phyloP scores from a whole-genome alignment of 2,329 filamentous ascomycete species.

The Aureobasidium subglaciale region DNA sequence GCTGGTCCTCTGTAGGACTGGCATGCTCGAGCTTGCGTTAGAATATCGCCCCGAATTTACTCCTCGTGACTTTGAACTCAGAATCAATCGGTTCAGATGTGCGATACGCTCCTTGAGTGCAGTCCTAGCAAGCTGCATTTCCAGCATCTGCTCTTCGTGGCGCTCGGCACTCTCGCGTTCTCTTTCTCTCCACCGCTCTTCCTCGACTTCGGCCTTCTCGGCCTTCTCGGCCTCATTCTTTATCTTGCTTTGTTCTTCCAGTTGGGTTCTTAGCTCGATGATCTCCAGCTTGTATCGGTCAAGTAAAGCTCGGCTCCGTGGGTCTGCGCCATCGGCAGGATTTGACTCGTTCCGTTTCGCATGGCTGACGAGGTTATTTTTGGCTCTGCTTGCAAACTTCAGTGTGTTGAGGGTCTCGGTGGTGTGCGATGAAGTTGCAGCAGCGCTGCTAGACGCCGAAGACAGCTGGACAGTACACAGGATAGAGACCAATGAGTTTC shows the following conservation, averaged over 20 bases:
- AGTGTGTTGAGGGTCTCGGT: slow-evolving; percentile 90
- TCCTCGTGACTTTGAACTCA: slow-evolving; percentile 91
- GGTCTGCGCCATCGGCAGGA: slow-evolving; percentile 67
- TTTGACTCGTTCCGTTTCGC: slow-evolving; percentile 90
- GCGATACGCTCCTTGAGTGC: slow-evolving; percentile 96
- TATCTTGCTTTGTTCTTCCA: slow-evolving; percentile 72
- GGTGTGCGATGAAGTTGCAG: slow-evolving; percentile 66
- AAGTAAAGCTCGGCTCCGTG: slow-evolving; percentile 75
- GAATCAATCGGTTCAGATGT: slow-evolving; percentile 87
- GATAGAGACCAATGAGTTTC: slow-evolving; percentile 92
- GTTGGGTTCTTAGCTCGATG: slow-evolving; percentile 66
- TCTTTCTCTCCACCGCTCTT: slow-evolving; percentile 61
- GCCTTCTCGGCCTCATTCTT: slow-evolving; percentile 48
- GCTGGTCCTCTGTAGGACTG: slow-evolving; percentile 31
- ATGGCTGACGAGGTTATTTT: slow-evolving; percentile 96
- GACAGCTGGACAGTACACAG: slow-evolving; percentile 93
- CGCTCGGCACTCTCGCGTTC: slow-evolving; percentile 76
- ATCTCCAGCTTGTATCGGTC: slow-evolving; percentile 96
- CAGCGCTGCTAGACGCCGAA: slow-evolving; percentile 50
- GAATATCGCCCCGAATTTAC: slow-evolving; percentile 73
- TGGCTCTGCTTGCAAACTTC: slow-evolving; percentile 92
- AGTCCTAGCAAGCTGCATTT: slow-evolving; percentile 95
- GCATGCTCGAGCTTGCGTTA: slow-evolving; percentile 35
- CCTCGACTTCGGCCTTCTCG: slow-evolving; percentile 60
- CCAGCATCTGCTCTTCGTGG: slow-evolving; percentile 94